These are phyloP conservation scores for Coniochaeta pulveracea DNA, from an alignment of 2,329 filamentous ascomycete species.

Conservation along the genomic window DNA sequence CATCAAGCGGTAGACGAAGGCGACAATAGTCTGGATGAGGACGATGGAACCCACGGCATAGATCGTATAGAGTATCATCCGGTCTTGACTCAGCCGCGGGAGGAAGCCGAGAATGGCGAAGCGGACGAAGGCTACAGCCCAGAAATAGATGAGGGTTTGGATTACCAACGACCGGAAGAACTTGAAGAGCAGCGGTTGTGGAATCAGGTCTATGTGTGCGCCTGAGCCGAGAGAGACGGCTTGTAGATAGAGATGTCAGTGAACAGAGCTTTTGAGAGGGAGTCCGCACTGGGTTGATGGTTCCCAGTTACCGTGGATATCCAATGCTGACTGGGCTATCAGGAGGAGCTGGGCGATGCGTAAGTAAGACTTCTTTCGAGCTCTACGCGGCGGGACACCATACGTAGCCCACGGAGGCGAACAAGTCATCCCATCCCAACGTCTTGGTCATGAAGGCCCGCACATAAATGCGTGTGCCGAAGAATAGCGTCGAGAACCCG, in stretches of 20 bases:
- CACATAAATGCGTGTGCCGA: slow-evolving; percentile 16
- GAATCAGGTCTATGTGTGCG: slow-evolving; percentile 10
- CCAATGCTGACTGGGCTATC: slow-evolving; percentile 9
- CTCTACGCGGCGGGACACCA: no score
- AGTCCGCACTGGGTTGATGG: not conserved
- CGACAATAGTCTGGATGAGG: slow-evolving; percentile 9
- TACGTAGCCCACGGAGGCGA: slow-evolving; percentile 16
- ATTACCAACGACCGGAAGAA: slow-evolving; percentile 9
- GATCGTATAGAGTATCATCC: slow-evolving; percentile 12
- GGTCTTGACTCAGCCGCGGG: slow-evolving; percentile 20
- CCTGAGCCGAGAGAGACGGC: slow-evolving; percentile 14
- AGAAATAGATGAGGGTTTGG: slow-evolving; percentile 18
- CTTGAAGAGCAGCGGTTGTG: slow-evolving; percentile 6
- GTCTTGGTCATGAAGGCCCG: slow-evolving; percentile 18
- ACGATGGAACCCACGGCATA: slow-evolving; percentile 10
- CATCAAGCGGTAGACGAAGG: slow-evolving; percentile 10
- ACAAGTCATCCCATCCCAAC: slow-evolving; percentile 18
- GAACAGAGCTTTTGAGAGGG: no score
- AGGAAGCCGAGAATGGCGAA: slow-evolving; percentile 22
- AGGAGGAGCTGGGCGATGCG: slow-evolving; percentile 10
- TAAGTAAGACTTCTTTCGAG: no score
- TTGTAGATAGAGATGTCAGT: no score
- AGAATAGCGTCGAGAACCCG: slow-evolving; percentile 16
- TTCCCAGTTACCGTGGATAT: slow-evolving; percentile 9
- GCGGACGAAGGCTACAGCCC: slow-evolving; percentile 19